These are phyloP conservation scores for Moelleriella libera DNA, from an alignment of 2,329 filamentous ascomycete species.

Conservation along the genomic window DNA sequence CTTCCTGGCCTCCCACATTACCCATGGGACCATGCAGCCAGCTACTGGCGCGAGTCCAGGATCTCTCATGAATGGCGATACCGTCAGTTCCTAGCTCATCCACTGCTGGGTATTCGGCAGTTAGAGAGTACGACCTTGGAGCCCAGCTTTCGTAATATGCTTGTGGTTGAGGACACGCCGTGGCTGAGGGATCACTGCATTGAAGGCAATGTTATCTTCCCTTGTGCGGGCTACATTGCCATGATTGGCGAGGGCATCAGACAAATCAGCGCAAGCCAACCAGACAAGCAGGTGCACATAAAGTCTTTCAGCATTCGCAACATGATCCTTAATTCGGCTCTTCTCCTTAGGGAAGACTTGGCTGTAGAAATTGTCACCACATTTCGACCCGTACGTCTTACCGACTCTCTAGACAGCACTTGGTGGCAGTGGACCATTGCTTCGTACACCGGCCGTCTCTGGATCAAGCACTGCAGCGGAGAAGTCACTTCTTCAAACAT, in stretches of 20 bases:
- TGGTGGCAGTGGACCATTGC: too few relatives aligned
- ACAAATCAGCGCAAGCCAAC: too few relatives aligned
- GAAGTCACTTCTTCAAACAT: too few relatives aligned
- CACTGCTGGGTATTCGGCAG: slow-evolving; percentile 7
- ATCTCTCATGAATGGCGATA: slow-evolving; percentile 3
- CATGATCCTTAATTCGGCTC: too few relatives aligned
- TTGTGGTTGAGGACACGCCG: slow-evolving; percentile 11
- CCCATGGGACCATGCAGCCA: slow-evolving; percentile 5
- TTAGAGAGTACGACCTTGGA: slow-evolving; percentile 6
- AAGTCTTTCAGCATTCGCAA: too few relatives aligned
- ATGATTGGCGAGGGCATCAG: slow-evolving; percentile 15
- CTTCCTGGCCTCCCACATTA: slow-evolving; percentile 9
- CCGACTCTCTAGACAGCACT: too few relatives aligned
- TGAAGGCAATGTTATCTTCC: slow-evolving; percentile 25
- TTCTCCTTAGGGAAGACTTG: too few relatives aligned
- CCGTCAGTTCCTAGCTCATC: slow-evolving; percentile 1
- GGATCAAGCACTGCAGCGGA: too few relatives aligned
- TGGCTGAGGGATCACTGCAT: slow-evolving; percentile 30
- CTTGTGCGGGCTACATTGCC: slow-evolving; percentile 21
- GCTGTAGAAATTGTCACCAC: too few relatives aligned
- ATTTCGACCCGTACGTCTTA: too few relatives aligned
- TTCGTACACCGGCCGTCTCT: too few relatives aligned
- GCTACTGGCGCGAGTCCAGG: slow-evolving; percentile 6
- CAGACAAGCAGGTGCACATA: too few relatives aligned
- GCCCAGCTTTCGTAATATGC: slow-evolving; percentile 9